These are phyloP conservation scores for Cerioporus squamosus DNA, from an alignment of 1,284 basidiomycete species.

Conservation along the genomic window DNA sequence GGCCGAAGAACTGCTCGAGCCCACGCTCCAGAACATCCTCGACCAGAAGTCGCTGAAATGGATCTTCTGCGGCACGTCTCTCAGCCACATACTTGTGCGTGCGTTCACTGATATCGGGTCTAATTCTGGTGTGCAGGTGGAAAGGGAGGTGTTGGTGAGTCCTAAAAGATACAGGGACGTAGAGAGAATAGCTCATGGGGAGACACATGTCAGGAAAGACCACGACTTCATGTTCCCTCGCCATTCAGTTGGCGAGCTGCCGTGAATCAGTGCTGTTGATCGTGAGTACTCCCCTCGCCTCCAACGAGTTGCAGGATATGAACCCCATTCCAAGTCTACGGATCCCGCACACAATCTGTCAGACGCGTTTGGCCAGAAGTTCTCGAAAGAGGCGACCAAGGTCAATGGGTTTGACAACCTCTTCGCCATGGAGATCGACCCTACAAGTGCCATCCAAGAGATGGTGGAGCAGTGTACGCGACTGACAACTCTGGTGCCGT, in stretches of 20 bases:
- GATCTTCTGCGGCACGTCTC: constrained; percentile 89
- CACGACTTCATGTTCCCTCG: constrained; percentile 93
- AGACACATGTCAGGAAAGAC: constrained; percentile 75
- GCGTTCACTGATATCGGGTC: constrained; percentile 11
- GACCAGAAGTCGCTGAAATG: constrained; percentile 91
- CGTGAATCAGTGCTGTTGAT: constrained; percentile 94
- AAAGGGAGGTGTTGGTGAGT: constrained; percentile 91
- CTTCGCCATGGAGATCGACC: constrained; percentile 99
- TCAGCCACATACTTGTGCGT: constrained; percentile 14
- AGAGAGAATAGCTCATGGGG: background rate
- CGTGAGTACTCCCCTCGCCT: constrained; percentile 50
- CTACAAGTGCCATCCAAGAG: constrained; percentile 95
- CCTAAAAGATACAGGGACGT: background rate
- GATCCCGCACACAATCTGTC: constrained; percentile 99
- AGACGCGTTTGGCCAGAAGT: constrained; percentile 99
- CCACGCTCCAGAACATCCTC: constrained; percentile 88
- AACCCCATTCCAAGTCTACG: constrained; percentile 73
- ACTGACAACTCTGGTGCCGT: background rate
- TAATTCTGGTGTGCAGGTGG: constrained; percentile 61
- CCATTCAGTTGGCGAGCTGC: constrained; percentile 88
- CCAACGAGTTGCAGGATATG: background rate
- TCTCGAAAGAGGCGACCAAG: constrained; percentile 98
- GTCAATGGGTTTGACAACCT: constrained; percentile 98
- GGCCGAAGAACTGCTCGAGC: constrained; percentile 63
- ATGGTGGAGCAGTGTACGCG: constrained; percentile 95